These are phyloP conservation scores for Sugiyamaella neomexicana DNA, from an alignment of 1,139 yeast species.

Conservation along the genomic window DNA sequence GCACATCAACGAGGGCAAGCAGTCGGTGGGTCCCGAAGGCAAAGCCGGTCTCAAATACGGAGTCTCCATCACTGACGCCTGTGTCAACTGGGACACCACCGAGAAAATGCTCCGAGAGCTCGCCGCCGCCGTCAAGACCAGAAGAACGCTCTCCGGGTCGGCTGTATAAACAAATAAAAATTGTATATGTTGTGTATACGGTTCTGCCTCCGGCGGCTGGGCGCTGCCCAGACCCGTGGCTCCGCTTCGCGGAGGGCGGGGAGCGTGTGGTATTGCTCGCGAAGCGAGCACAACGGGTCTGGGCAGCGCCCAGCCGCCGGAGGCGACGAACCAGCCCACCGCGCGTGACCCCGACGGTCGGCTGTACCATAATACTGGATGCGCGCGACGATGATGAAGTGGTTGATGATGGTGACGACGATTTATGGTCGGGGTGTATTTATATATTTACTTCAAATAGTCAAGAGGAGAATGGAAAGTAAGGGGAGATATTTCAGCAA, in stretches of 20 bases:
- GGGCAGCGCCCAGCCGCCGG: too few species aligned
- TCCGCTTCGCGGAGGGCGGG: too few species aligned
- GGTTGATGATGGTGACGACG: too few species aligned
- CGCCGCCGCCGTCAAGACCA: slow-evolving; percentile 75
- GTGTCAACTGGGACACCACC: slow-evolving; percentile 92
- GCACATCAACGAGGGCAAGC: slow-evolving; percentile 89
- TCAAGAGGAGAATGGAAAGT: neutral
- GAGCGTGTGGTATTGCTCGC: too few species aligned
- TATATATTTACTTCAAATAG: neutral
- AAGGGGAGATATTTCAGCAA: neutral
- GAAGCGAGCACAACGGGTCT: too few species aligned
- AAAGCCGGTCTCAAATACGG: slow-evolving; percentile 83
- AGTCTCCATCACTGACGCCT: slow-evolving; percentile 94
- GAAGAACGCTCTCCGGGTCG: slow-evolving; percentile 50
- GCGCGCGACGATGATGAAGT: too few species aligned
- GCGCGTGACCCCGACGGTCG: too few species aligned
- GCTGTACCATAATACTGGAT: too few species aligned
- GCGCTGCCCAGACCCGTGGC: too few species aligned
- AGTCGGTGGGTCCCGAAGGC: slow-evolving; percentile 74
- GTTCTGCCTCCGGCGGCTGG: neutral
- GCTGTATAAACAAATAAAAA: too few species aligned
- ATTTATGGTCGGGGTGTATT: neutral
- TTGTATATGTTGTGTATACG: neutral
- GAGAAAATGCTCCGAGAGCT: slow-evolving; percentile 74
- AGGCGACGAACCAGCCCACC: too few species aligned